Conservation (phyloP, 192 early-diverging fungal genomes). For the Mortierella alpina region DNA sequence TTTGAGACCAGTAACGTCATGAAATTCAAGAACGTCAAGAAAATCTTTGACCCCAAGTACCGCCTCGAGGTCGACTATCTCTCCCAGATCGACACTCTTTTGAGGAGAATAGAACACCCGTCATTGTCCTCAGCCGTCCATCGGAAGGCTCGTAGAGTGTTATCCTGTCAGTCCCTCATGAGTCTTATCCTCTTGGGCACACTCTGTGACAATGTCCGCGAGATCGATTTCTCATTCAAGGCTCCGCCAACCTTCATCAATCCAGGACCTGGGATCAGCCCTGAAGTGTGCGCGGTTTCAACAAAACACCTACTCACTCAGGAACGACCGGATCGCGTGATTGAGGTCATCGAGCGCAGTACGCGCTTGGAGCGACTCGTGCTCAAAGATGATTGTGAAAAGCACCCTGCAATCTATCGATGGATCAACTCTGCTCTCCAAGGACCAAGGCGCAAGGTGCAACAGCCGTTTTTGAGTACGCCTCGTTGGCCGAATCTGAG, state of each 20-base stretch:
- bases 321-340: neutral
- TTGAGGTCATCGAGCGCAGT: conserved; percentile 1
- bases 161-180: neutral
- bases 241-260: neutral
- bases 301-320: too few relatives aligned
- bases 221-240: neutral
- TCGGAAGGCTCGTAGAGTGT: neutral
- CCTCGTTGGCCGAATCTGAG: too few relatives aligned
- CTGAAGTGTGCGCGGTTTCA: neutral
- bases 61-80: neutral
- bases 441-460: too few relatives aligned
- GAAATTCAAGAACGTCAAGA: neutral
- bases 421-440: neutral
- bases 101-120: neutral
- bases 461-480: too few relatives aligned
- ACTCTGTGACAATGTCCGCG: neutral
- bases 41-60: neutral
- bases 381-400: neutral
- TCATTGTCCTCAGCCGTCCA: neutral
- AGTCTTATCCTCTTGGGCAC: conserved; percentile 3
- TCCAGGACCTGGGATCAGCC: neutral
- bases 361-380: neutral
- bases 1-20: too few relatives aligned
- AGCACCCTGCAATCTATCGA: neutral
- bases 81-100: neutral